Percentiles rank a stretch among this genome's conserved stretches.
phyloP scores from a whole-genome alignment of 306 rosid genomes.

The Comarum palustre region DNA sequence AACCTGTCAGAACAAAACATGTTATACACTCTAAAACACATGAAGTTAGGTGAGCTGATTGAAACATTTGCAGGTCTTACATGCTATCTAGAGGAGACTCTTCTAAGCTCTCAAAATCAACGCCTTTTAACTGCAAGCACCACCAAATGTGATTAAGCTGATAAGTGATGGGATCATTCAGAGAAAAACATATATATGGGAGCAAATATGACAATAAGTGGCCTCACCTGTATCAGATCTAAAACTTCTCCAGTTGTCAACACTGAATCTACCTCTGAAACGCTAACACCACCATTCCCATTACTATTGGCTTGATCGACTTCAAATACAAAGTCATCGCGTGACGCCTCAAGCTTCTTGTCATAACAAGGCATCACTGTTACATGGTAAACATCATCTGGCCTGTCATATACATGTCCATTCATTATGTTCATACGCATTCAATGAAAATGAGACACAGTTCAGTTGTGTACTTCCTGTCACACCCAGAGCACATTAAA shows the following conservation, averaged over 20 bases:
- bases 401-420: slow-evolving; percentile 41
- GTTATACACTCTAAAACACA: slow-evolving; percentile 14
- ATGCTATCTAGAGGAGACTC: slow-evolving; percentile 71
- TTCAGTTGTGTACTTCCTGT: neutral
- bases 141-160: neutral
- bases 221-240: slow-evolving; percentile 78
- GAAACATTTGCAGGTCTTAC: slow-evolving; percentile 38
- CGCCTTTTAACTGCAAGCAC: slow-evolving; percentile 62
- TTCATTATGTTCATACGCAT: slow-evolving; percentile 5
- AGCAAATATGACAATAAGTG: slow-evolving; percentile 15
- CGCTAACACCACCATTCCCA: slow-evolving; percentile 35
- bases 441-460: neutral
- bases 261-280: slow-evolving; percentile 89
- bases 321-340: slow-evolving; percentile 78
- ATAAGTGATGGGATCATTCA: neutral
- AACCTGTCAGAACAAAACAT: slow-evolving; percentile 47
- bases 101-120: slow-evolving; percentile 63
- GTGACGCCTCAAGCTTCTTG: slow-evolving; percentile 91
- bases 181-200: slow-evolving; percentile 6
- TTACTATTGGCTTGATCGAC: slow-evolving; percentile 37
- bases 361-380: slow-evolving; percentile 98
- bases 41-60: slow-evolving; percentile 3
- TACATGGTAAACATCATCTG: slow-evolving; percentile 82
- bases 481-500: neutral
- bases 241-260: slow-evolving; percentile 90